Evolutionary conservation across 768 basidiomycete species (phyloP), one percentile per base, ranked within the genome.

Genomic region (Calvatia gigantea): DNA sequence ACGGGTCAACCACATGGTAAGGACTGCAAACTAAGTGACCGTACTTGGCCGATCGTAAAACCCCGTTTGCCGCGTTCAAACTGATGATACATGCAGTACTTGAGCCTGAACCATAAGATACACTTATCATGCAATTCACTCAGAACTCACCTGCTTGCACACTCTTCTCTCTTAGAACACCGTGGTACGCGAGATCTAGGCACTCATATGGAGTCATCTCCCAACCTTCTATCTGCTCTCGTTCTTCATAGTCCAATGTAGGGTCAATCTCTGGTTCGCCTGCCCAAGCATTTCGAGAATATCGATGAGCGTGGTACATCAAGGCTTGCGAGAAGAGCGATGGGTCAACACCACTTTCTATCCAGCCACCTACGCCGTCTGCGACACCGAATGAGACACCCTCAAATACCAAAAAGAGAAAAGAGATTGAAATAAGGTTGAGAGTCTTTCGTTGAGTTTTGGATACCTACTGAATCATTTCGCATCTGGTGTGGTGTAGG

Each of bases 291-390:
- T 75, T 80, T 58, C 79, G 78, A 9, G 86, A 82, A 65, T 86
- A 89, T 43, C 82, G 79, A 66, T 87, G 82, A 2, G 90, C 85
- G 69, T 90, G 86, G 69, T 86, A 94, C 89, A 95, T 94, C 48
- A 98, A 74, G 0, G 91, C 83, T 71, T 97, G 94, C 1, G 93
- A 86, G 73, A 95, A 98, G 42, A 95, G 73, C 0, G 92, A 86
- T 1, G 92, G 92, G 70, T 97, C 93, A 50, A 91, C 81, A 14
- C 91, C 89, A 25, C 82, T 81, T 33, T 86, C 82, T 45, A 83
- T 80, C 95, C 95, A 98, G 17, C 94, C 94, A 1, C 94, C 94
- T 3, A 97, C 94, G 17, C 94, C 94, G 62, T 98, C 94, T 35
- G 94, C 91, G 4, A 97, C 82, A 33, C 91, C 93, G 51, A 97